These are phyloP conservation scores for Pleurotus salmoneostramineus DNA, from an alignment of 768 basidiomycete species.

Conservation along the genomic window DNA sequence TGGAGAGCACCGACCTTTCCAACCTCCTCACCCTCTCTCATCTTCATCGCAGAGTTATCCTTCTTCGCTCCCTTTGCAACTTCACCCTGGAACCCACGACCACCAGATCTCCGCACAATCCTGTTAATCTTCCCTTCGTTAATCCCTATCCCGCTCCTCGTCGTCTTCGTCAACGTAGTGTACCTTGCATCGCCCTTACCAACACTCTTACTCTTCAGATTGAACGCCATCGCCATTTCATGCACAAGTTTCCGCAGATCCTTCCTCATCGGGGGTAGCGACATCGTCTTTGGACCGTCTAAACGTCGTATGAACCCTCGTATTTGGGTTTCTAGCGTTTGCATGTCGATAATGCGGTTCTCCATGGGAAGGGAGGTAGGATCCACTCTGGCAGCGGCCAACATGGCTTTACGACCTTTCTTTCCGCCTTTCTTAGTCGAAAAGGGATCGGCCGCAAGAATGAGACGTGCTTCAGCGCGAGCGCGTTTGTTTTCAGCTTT, in stretches of 20 bases:
- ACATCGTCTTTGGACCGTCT: slow-evolving; percentile 48
- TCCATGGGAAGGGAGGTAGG: slow-evolving; percentile 35
- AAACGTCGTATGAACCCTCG: slow-evolving; percentile 61
- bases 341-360: slow-evolving; percentile 60
- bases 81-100: slow-evolving; percentile 21
- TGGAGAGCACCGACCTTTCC: slow-evolving; percentile 53
- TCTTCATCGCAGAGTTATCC: slow-evolving; percentile 7
- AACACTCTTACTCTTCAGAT: slow-evolving; percentile 72
- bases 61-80: slow-evolving; percentile 23
- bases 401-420: slow-evolving; percentile 67
- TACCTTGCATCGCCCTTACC: slow-evolving; percentile 69
- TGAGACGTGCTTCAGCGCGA: slow-evolving; percentile 53
- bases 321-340: slow-evolving; percentile 67
- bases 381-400: slow-evolving; percentile 49
- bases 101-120: slow-evolving; percentile 34
- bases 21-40: slow-evolving; percentile 81
- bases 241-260: slow-evolving; percentile 70
- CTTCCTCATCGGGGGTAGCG: slow-evolving; percentile 78
- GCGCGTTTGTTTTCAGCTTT: slow-evolving; percentile 75
- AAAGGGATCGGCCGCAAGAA: slow-evolving; percentile 61
- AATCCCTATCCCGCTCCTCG: slow-evolving; percentile 46
- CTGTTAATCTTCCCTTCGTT: slow-evolving; percentile 59
- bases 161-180: slow-evolving; percentile 72
- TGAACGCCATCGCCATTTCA: slow-evolving; percentile 75
- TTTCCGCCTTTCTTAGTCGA: slow-evolving; percentile 59